A percentile compares a stretch with the other conserved stretches of the same genome.
These are phyloP conservation scores for Vigna unguiculata DNA, from an alignment of 306 rosid species.

Conservation along the genomic window DNA sequence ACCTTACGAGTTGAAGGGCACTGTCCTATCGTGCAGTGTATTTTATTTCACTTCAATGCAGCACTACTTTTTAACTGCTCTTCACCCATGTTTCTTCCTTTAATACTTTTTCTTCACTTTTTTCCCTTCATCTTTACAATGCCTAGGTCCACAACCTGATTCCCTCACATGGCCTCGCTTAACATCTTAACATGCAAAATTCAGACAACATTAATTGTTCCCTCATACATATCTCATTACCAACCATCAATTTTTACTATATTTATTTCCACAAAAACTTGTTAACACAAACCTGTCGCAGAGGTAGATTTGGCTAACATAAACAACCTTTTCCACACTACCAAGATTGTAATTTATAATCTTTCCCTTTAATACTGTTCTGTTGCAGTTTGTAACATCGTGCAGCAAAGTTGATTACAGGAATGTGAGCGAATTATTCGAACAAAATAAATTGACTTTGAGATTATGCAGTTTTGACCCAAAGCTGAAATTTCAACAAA, in stretches of 20 bases:
- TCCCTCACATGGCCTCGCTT: slow-evolving; percentile 44
- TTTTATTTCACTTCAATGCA: slow-evolving; percentile 38
- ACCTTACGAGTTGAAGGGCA: background rate
- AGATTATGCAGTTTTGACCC: slow-evolving; percentile 41
- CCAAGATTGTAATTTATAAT: slow-evolving; percentile 30
- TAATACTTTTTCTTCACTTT: slow-evolving; percentile 50
- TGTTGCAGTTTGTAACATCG: slow-evolving; percentile 7
- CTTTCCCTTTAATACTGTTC: background rate
- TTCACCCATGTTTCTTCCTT: slow-evolving; percentile 53
- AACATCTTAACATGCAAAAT: slow-evolving; percentile 3
- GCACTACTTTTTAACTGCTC: slow-evolving; percentile 42
- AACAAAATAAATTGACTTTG: slow-evolving; percentile 25
- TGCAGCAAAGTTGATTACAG: slow-evolving; percentile 1
- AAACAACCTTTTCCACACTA: background rate
- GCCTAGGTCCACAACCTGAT: slow-evolving; percentile 55
- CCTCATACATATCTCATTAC: slow-evolving; percentile 9
- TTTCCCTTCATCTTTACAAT: slow-evolving; percentile 46
- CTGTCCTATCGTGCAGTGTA: slow-evolving; percentile 20
- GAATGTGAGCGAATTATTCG: slow-evolving; percentile 11
- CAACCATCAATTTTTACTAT: background rate
- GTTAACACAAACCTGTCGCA: background rate
- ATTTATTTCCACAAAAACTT: background rate
- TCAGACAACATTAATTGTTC: slow-evolving; percentile 34
- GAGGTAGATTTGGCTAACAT: no score
- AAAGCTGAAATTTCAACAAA: slow-evolving; percentile 37